A percentile compares a stretch with the other conserved stretches of the same genome.
These are phyloP conservation scores for Chaetomidium leptoderma DNA, from an alignment of 495 filamentous ascomycete genomes.

Conservation along the genomic window DNA sequence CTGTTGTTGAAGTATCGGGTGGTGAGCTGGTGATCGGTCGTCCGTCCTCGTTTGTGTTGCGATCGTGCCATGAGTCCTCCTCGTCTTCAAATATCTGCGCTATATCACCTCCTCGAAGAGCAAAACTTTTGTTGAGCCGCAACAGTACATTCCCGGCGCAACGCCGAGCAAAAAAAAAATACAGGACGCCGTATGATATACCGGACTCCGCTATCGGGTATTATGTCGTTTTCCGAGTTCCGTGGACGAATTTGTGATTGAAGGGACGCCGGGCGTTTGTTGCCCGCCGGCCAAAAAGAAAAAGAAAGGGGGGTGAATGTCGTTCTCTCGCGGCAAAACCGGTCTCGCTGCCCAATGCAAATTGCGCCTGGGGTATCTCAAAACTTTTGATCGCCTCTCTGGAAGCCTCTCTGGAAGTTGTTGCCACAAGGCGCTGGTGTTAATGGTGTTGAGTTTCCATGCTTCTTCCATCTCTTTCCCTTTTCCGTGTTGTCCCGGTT, in stretches of 20 bases:
- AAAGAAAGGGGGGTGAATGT: not conserved
- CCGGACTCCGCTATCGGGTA: slow-evolving; percentile 8
- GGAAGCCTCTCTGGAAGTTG: not conserved
- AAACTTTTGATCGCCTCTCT: slow-evolving; percentile 9
- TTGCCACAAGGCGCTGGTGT: not conserved
- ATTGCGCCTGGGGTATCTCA: slow-evolving; percentile 21
- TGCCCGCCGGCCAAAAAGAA: not conserved
- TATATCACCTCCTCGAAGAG: slow-evolving; percentile 1
- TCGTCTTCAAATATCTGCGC: not conserved
- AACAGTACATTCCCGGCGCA: not conserved
- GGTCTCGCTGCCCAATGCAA: slow-evolving; percentile 15
- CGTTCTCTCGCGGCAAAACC: slow-evolving; percentile 9
- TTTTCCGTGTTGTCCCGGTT: too few relatives aligned
- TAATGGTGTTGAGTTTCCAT: not conserved
- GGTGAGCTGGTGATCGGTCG: not conserved
- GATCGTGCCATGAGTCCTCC: not conserved
- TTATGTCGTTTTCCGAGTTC: slow-evolving; percentile 8
- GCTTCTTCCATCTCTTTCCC: not conserved
- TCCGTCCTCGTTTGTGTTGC: not conserved
- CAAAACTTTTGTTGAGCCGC: slow-evolving; percentile 20
- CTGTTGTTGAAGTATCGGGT: not conserved
- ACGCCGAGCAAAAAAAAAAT: slow-evolving; percentile 8
- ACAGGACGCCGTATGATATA: slow-evolving; percentile 2
- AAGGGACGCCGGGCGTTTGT: not conserved
- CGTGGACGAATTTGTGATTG: not conserved